These are phyloP conservation scores for Phlegmacium glaucopus DNA, from an alignment of 768 basidiomycete genomes.

Conservation along the genomic window DNA sequence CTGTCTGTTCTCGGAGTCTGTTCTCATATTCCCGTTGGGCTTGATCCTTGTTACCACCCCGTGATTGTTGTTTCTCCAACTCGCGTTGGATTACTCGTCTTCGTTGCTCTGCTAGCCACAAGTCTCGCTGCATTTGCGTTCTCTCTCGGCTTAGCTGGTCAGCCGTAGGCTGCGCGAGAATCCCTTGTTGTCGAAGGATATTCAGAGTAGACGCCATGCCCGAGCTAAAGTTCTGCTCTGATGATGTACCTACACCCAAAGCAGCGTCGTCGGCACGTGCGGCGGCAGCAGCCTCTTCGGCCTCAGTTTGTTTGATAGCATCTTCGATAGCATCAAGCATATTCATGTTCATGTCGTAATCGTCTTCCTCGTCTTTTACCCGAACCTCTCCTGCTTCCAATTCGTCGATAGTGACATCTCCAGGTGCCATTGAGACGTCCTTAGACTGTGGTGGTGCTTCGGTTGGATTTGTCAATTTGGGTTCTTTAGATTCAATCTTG, in stretches of 20 bases:
- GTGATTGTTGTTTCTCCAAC: constrained; percentile 67
- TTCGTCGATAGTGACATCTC: constrained; percentile 66
- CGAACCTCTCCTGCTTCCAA: constrained; percentile 80
- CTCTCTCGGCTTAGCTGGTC: constrained; percentile 77
- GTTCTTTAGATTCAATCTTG: constrained; percentile 46
- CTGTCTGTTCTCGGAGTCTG: constrained; percentile 85
- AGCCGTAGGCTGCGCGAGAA: constrained; percentile 59
- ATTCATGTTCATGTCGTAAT: constrained; percentile 59
- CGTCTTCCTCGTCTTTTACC: constrained; percentile 77
- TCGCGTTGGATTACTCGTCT: constrained; percentile 75
- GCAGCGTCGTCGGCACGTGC: constrained; percentile 14
- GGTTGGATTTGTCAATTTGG: constrained; percentile 9
- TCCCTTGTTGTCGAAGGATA: constrained; percentile 90
- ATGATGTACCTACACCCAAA: constrained; percentile 55
- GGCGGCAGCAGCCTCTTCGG: constrained; percentile 20
- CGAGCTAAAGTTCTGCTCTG: constrained; percentile 74
- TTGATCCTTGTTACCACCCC: constrained; percentile 87
- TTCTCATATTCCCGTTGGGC: constrained; percentile 95
- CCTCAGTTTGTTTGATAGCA: constrained; percentile 48
- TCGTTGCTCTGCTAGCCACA: constrained; percentile 89
- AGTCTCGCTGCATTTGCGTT: constrained; percentile 78
- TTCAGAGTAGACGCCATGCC: constrained; percentile 89
- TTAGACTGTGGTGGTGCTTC: constrained; percentile 34
- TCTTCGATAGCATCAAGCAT: constrained; percentile 80
- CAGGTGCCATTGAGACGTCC: constrained; percentile 54